These are phyloP conservation scores for Pharnaceum exiguum DNA, from an alignment of 148 eudicot species.

Conservation along the genomic window DNA sequence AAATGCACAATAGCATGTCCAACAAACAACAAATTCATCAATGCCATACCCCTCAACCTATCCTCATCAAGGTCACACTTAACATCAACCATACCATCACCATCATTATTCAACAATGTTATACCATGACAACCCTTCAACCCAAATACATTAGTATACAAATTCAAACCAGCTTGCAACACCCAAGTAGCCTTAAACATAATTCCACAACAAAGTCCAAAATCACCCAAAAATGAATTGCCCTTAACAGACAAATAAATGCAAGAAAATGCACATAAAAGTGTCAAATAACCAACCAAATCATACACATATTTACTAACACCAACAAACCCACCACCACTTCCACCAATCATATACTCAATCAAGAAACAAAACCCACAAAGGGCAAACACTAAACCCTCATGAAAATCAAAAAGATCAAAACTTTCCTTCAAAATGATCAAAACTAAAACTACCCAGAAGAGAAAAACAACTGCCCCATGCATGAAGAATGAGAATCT, in stretches of 20 bases:
- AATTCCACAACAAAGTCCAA: constrained; percentile 53
- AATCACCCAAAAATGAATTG: constrained; percentile 61
- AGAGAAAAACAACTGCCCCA: constrained; percentile 46
- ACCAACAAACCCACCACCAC: constrained; percentile 47
- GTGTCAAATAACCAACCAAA: constrained; percentile 43
- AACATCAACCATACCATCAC: constrained; percentile 48
- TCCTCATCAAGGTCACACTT: constrained; percentile 79
- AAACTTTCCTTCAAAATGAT: constrained; percentile 37
- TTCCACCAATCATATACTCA: constrained; percentile 47
- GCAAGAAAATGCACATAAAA: constrained; percentile 65
- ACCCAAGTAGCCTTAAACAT: constrained; percentile 77
- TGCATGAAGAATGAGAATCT: constrained; percentile 53
- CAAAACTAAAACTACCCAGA: constrained; percentile 64
- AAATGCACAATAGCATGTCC: constrained; percentile 57
- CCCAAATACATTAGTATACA: constrained; percentile 55
- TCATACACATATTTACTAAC: constrained; percentile 42
- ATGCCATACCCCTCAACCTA: constrained; percentile 53
- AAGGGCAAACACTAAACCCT: constrained; percentile 39
- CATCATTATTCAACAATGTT: constrained; percentile 23
- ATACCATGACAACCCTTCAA: constrained; percentile 57
- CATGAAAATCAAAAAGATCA: constrained; percentile 30
- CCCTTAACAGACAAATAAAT: constrained; percentile 56
- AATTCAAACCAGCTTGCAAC: constrained; percentile 65
- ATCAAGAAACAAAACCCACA: constrained; percentile 49
- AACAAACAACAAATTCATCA: constrained; percentile 67